phyloP scores from a whole-genome alignment of 2,329 filamentous ascomycete species.

The Colletotrichum kahawae region DNA sequence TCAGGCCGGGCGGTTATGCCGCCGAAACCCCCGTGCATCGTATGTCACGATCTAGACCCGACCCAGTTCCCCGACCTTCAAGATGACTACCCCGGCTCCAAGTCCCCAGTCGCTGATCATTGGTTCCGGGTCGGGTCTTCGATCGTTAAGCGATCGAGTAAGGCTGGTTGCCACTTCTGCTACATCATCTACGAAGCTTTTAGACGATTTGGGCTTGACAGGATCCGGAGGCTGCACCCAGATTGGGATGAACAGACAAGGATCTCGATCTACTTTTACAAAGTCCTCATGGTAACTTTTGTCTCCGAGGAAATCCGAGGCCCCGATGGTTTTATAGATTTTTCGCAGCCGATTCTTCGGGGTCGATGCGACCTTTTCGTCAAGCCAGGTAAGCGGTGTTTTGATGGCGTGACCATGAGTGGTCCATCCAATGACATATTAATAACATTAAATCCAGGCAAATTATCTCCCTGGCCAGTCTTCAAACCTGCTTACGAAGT shows the following conservation, averaged over 20 bases:
- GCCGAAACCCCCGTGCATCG: neutral
- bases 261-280: neutral
- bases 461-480: neutral
- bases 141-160: neutral
- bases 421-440: too few relatives aligned
- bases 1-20: rapidly evolving
- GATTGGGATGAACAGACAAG: neutral
- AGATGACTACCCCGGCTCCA: neutral
- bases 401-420: rapidly evolving
- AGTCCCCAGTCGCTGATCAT: neutral
- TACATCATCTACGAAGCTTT: neutral
- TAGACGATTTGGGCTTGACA: neutral
- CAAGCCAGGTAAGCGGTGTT: neutral
- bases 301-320: neutral
- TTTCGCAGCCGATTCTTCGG: neutral
- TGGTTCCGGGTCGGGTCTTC: neutral
- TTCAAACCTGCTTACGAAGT: neutral
- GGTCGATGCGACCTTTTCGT: neutral
- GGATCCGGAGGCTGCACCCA: neutral
- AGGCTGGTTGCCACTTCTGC: constrained; percentile 4
- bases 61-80: neutral
- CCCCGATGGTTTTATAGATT: neutral
- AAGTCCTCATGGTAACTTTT: neutral
- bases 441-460: neutral
- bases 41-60: neutral